Base-by-base conservation (phyloP, 768 basidiomycete species). In the Tricholoma hemisulphureum region DNA sequence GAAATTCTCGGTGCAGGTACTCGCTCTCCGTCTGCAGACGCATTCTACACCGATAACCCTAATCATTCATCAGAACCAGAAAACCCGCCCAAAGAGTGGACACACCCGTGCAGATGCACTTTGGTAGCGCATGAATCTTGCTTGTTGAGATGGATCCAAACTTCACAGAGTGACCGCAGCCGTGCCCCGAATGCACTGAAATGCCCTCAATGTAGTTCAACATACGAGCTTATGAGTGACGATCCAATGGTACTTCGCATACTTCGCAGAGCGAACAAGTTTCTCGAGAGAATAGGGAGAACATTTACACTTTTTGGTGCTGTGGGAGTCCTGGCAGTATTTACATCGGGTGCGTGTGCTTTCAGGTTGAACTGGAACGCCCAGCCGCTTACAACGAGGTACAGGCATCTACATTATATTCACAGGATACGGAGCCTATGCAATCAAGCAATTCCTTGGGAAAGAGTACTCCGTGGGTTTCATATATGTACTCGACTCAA, bases 61-160 rank as follows among this genome's bases (percentile, higher is more conserved):
- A 11, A 34, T 29, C 28, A 43, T 37, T 41, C 7, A 16, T 5
- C 28, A 83, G 79, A 69, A 35, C 75, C 74, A 43, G 78, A 78
- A 41, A 70, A 76, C 10, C 82, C 83, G 6, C 80, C 83, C 11
- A 75, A 79, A 32, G 69, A 74, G 54, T 93, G 91, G 89, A 85
- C 84, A 0, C 91, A 93, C 63, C 91, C 91, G 2, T 93, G 91
- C 70, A 84, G 74, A 48, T 93, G 91, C 65, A 91, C 91, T 0
- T 80, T 93, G 35, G 75, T 93, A 37, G 91, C 91, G 2, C 91
- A 92, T 70, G 88, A 92, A 67, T 73, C 83, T 0, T 93, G 91
- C 72, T 81, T 93, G 14, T 78, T 91, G 29, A 82, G 85, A 61
- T 93, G 91, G 91, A 89, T 93, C 35, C 81, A 85, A 58, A 79